A percentile compares a stretch with the other conserved stretches of the same genome.
Conservation (phyloP, 768 basidiomycete species). For the Tylopilus rubrobrunneus region DNA sequence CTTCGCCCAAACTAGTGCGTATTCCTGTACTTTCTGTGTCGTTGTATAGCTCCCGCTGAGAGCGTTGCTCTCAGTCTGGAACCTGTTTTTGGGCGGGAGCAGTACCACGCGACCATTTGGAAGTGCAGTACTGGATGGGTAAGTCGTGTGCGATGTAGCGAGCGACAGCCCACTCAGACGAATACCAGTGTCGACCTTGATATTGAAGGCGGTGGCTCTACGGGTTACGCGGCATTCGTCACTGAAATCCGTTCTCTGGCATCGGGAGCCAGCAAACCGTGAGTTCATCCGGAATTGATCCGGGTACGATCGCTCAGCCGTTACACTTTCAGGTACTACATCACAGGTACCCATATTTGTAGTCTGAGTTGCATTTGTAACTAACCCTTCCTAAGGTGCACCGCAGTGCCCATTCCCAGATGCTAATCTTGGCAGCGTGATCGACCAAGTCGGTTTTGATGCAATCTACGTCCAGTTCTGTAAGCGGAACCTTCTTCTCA, state of each 20-base stretch:
- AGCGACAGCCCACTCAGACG: neutral
- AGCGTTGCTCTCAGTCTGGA: constrained; percentile 31
- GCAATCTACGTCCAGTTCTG: constrained; percentile 74
- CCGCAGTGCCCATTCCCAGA: constrained; percentile 66
- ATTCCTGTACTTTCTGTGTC: constrained; percentile 7
- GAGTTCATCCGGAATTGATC: neutral
- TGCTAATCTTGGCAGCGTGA: constrained; percentile 51
- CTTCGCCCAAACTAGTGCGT: constrained; percentile 27
- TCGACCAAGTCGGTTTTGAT: constrained; percentile 63
- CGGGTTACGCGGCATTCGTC: constrained; percentile 46
- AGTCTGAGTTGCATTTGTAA: neutral
- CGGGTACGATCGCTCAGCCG: neutral
- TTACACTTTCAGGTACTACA: constrained; percentile 47
- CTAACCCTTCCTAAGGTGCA: constrained; percentile 15
- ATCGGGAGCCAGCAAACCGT: constrained; percentile 22
- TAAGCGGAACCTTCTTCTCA: neutral
- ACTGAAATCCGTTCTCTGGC: constrained; percentile 26
- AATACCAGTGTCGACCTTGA: constrained; percentile 60
- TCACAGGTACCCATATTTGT: constrained; percentile 39
- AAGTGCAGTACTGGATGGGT: constrained; percentile 45
- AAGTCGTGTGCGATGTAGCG: constrained; percentile 6
- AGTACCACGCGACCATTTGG: constrained; percentile 43
- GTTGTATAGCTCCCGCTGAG: constrained; percentile 1
- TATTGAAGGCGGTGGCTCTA: constrained; percentile 62
- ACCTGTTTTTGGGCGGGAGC: constrained; percentile 46